A percentile compares a stretch with the other conserved stretches of the same genome.
These are phyloP conservation scores for Pluteus cervinus DNA, from an alignment of 768 basidiomycete species.

Conservation along the genomic window DNA sequence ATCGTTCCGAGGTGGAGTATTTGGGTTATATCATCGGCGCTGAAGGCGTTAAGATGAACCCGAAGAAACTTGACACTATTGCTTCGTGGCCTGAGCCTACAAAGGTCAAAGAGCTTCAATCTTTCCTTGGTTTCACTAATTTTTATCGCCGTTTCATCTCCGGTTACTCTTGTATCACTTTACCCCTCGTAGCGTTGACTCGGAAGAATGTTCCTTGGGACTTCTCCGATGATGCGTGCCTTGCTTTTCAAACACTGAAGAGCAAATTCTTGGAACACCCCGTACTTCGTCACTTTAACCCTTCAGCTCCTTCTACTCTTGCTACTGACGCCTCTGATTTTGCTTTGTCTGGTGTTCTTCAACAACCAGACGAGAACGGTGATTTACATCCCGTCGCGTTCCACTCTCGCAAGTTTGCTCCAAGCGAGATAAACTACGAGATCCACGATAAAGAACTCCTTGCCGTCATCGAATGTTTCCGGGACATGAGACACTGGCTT, in stretches of 20 bases:
- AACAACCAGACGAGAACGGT: conserved; percentile 19
- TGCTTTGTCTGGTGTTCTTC: conserved; percentile 23
- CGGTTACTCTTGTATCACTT: conserved; percentile 17
- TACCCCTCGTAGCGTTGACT: conserved; percentile 19
- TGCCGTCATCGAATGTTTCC: conserved; percentile 34
- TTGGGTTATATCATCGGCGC: conserved; percentile 29
- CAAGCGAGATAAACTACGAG: conserved; percentile 40
- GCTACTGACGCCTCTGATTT: conserved; percentile 29
- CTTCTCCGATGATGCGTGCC: conserved; percentile 7
- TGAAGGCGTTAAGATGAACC: too few relatives aligned
- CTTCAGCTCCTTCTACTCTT: conserved; percentile 17
- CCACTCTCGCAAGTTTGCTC: conserved; percentile 23
- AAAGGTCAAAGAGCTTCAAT: conserved; percentile 19
- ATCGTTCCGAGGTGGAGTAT: conserved; percentile 23
- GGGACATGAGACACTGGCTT: conserved; percentile 26
- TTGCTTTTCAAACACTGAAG: conserved; percentile 21
- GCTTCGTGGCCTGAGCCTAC: too few relatives aligned
- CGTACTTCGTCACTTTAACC: conserved; percentile 26
- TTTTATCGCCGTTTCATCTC: conserved; percentile 22
- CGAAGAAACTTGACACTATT: too few relatives aligned
- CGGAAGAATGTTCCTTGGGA: conserved; percentile 13
- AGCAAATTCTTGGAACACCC: conserved; percentile 21
- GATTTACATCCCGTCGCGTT: conserved; percentile 33
- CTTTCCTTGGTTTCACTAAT: conserved; percentile 30
- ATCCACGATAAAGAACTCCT: conserved; percentile 49